Base-by-base conservation (phyloP, 2,329 filamentous ascomycete genomes). In the Teratosphaeria pseudoeucalypti region DNA sequence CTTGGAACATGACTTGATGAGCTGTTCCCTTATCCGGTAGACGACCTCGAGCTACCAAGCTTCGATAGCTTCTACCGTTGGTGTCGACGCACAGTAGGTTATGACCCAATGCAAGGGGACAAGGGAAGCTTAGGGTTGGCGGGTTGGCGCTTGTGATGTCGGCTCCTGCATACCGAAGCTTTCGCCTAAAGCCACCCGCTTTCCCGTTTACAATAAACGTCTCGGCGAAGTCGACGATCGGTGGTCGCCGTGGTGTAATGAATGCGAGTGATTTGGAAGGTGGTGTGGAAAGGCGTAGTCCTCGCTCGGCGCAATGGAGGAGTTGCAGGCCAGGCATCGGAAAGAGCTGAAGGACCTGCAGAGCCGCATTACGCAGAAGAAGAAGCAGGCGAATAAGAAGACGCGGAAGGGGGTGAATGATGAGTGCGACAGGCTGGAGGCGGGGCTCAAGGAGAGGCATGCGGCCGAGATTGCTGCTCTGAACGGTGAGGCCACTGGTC, bases 311-410 rank as follows among this genome's bases (percentile, higher is more conserved):
- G 34, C 23, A 39, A 84, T 94, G 75, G 92, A 96, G 61, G 85
- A 89, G 63, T 77, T 94, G 59, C 86, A 90, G 67, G 78, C 85
- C 43, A 87, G 86, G 54, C 94, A 99, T 73, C 86, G 90, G 68
- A 94, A 90, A 74, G 92, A 99, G 76, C 85, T 88, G 73, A 87
- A 86, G 67, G 92, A 97, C 62, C 81, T 99, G 29, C 89, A 95
- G 73, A 82, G 85, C 56, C 86, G 87, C 61, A 85, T 95, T 70
- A 96, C 90, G 5, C 91, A 88, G 76, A 97, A 96, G 81, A 99
- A 96, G 81, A 97, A 96, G 79, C 87, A 89, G 66, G 92, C 94
- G 16, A 95, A 88, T 54, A 99, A 97, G 77, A 86, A 85, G 74
- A 85, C 83, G 9, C 79, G 84, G 56, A 85, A 80, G 64, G 76